Evolutionary conservation across 78 protist genomes (phyloP), one percentile per base, ranked within the genome.

Genomic region (Monosiga brevicollis): DNA sequence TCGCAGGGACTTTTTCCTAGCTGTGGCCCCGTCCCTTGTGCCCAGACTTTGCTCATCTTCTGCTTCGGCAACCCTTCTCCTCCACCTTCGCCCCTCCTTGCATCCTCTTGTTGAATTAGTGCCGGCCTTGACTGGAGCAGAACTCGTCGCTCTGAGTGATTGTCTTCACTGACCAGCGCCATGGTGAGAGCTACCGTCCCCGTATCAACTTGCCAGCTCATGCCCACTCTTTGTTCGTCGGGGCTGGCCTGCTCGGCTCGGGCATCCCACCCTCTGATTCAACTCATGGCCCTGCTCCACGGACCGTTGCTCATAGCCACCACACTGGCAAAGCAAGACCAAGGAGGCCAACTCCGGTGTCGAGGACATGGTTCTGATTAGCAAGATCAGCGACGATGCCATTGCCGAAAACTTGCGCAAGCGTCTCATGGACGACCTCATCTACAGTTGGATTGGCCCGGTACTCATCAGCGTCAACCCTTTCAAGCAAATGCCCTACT

Each of bases 401-500:
- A 91, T 95, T 72, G 76, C 78, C 23, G 94, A 92, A 26, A 95
- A 91, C 77, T 78, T 95, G 32, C 82, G 81, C 71, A 83, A 86
- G 80, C 79, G 97, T 42, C 81, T 81, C 83, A 79, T 36, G 25
- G 89, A 77, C 38, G 95, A 95, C 77, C 83, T 71, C 54, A 94
- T 92, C 78, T 92, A 92, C 85, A 91, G 95, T 75, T 91, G 90
- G 86, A 92, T 92, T 72, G 96, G 97, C 35, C 88, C 92, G 76
- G 94, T 95, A 78, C 91, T 95, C 81, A 87, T 95, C 39, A 39
- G 92, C 49, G 92, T 93, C 83, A 95, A 95, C 88, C 98, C 98
- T 42, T 95, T 84, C 83, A 87, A 89, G 75, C 80, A 77, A 75
- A 81, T 92, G 87, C 76, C 81, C 34, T 71, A 84, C 73, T 71